phyloP scores from a whole-genome alignment of 257 asterid genomes.

The Nyctanthes arbortristis region DNA sequence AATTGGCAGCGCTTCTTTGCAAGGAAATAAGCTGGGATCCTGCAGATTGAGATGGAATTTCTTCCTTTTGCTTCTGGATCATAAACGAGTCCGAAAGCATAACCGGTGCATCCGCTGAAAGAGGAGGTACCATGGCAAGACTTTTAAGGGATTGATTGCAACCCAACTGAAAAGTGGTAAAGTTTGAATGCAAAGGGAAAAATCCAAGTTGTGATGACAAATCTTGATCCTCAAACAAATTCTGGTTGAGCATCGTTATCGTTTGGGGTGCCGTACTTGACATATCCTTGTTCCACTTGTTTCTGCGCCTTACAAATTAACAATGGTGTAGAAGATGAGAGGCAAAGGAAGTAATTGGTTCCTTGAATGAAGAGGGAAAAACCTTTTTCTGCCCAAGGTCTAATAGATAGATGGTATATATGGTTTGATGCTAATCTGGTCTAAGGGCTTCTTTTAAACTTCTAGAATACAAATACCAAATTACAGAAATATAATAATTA shows the following conservation, averaged over 20 bases:
- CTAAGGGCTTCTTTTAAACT: constrained; percentile 19
- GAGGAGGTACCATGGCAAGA: constrained; percentile 37
- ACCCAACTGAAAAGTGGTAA: constrained; percentile 39
- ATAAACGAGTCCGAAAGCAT: constrained; percentile 36
- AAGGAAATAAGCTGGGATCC: constrained; percentile 58
- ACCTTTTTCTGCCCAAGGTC: background rate
- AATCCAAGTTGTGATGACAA: constrained; percentile 61
- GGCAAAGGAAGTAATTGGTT: background rate
- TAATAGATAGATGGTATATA: background rate
- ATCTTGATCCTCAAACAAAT: constrained; percentile 73
- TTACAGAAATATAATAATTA: background rate
- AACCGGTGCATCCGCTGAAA: constrained; percentile 27
- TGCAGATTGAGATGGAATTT: constrained; percentile 41
- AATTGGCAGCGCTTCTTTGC: constrained; percentile 57
- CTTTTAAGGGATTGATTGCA: constrained; percentile 51
- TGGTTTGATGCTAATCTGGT: constrained; percentile 22
- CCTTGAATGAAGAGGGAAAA: constrained; percentile 19
- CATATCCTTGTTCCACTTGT: constrained; percentile 13
- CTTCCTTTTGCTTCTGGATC: constrained; percentile 42
- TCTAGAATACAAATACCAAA: constrained; percentile 9
- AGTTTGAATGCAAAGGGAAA: constrained; percentile 47
- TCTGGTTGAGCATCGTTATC: constrained; percentile 58
- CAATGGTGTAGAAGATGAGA: constrained; percentile 3
- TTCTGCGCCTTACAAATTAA: background rate
- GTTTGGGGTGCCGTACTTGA: constrained; percentile 36